These are phyloP conservation scores for Aspergillus melleus DNA, from an alignment of 2,329 filamentous ascomycete genomes.

Conservation along the genomic window DNA sequence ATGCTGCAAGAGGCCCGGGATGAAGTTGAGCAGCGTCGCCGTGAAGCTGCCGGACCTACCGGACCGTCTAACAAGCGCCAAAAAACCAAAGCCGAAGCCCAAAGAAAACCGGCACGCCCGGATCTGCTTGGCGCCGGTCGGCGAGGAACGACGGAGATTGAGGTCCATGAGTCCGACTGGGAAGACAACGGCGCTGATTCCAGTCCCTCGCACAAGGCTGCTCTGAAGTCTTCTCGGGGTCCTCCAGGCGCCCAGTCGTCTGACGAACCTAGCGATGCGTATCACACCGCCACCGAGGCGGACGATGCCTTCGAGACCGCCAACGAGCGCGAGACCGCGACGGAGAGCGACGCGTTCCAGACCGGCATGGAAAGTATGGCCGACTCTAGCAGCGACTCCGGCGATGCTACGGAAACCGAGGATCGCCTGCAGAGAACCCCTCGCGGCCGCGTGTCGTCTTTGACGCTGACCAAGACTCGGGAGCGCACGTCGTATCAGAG, in stretches of 20 bases:
- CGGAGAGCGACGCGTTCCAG: constrained; percentile 93
- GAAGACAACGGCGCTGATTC: constrained; percentile 71
- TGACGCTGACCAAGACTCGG: constrained; percentile 48
- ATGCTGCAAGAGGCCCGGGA: constrained; percentile 95
- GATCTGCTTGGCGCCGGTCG: constrained; percentile 73
- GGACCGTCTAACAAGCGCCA: constrained; percentile 53
- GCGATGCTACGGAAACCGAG: constrained; percentile 86
- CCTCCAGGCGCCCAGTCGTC: constrained; percentile 27
- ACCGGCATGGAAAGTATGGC: constrained; percentile 76
- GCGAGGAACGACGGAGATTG: constrained; percentile 73
- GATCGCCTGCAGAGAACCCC: constrained; percentile 43
- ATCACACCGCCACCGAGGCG: constrained; percentile 79
- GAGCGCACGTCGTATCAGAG: constrained; percentile 74
- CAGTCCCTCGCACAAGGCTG: constrained; percentile 55
- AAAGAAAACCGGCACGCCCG: constrained; percentile 76
- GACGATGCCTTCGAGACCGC: constrained; percentile 68
- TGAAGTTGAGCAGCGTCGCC: constrained; percentile 72
- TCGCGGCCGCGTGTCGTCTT: constrained; percentile 39
- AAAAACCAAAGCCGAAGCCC: constrained; percentile 63
- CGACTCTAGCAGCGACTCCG: constrained; percentile 64
- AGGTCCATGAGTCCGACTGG: constrained; percentile 81
- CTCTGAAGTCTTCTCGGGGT: constrained; percentile 29
- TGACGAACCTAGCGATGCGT: constrained; percentile 64
- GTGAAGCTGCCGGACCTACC: constrained; percentile 49
- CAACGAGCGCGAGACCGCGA: constrained; percentile 72